These are phyloP conservation scores for Puya raimondii DNA, from an alignment of 176 grass and related monocot genomes.

Conservation along the genomic window DNA sequence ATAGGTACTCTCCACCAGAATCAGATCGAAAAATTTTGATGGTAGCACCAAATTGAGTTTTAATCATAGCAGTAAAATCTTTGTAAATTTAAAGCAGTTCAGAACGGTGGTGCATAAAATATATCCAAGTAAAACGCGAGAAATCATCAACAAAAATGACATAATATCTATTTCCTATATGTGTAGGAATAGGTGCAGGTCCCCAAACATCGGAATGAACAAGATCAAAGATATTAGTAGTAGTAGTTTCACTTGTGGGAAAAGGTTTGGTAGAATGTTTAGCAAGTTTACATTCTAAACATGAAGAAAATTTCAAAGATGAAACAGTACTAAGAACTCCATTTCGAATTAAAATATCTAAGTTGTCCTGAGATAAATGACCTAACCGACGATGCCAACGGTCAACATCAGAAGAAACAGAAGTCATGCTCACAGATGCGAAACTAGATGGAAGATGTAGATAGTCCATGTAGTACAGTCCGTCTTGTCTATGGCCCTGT, in stretches of 20 bases:
- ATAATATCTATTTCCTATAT: not conserved
- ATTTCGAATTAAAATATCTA: not conserved
- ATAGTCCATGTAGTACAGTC: not conserved
- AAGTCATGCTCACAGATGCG: not conserved
- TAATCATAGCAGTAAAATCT: not conserved
- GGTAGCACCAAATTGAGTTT: not conserved
- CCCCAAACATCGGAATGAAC: constrained; percentile 4
- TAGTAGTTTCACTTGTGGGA: not conserved
- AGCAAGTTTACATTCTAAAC: not conserved
- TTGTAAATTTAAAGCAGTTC: not conserved
- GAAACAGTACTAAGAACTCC: no score
- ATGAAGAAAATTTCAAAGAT: not conserved
- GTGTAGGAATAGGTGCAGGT: not conserved
- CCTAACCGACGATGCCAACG: not conserved
- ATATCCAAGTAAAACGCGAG: not conserved
- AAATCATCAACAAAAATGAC: not conserved
- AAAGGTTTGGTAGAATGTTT: not conserved
- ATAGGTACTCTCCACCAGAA: not conserved
- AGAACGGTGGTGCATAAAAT: not conserved
- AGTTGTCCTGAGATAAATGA: not conserved
- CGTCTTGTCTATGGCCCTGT: not conserved
- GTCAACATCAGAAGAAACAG: not conserved
- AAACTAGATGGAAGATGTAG: not conserved
- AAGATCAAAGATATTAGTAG: not conserved
- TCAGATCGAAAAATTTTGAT: not conserved